A percentile compares a stretch with the other conserved stretches of the same genome.
phyloP scores from a whole-genome alignment of 257 asterid genomes.

The Solanum peruvianum region DNA sequence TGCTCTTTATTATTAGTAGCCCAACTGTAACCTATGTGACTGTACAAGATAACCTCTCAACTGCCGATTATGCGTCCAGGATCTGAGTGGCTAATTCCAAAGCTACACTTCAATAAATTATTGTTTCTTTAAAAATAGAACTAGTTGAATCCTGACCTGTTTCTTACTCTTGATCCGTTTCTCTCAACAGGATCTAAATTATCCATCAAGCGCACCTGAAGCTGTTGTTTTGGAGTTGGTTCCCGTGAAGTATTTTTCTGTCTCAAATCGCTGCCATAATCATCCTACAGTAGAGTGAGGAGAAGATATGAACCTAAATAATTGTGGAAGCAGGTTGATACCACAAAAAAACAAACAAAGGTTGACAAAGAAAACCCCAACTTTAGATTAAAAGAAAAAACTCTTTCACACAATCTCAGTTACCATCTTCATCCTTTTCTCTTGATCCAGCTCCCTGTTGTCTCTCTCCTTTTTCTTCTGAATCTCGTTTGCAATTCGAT shows the following conservation, averaged over 20 bases:
- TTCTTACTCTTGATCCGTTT: conserved; percentile 44
- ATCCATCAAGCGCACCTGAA: conserved; percentile 23
- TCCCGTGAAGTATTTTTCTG: conserved; percentile 24
- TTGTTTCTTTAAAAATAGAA: not conserved
- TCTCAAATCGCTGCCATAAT: conserved; percentile 32
- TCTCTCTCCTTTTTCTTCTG: conserved; percentile 76
- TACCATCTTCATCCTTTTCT: conserved; percentile 61
- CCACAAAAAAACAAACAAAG: conserved; percentile 41
- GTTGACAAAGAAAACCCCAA: conserved; percentile 34
- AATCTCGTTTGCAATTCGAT: conserved; percentile 67
- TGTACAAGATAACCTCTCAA: not conserved
- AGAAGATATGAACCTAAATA: conserved; percentile 93
- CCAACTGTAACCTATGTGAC: not conserved
- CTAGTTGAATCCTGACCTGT: conserved; percentile 31
- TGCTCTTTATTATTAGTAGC: not conserved
- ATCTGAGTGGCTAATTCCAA: not conserved
- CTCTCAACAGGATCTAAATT: conserved; percentile 41
- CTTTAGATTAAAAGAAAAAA: conserved; percentile 8
- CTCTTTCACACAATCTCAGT: conserved; percentile 28
- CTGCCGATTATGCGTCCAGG: not conserved
- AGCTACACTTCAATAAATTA: not conserved
- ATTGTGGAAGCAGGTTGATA: conserved; percentile 97
- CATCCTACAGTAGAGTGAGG: conserved; percentile 99
- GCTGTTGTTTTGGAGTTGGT: conserved; percentile 31
- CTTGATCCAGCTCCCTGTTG: conserved; percentile 50